Evolutionary conservation across 2,329 filamentous ascomycete genomes (phyloP), one percentile per base, ranked within the genome.

Genomic region (Aspergillus floridensis): DNA sequence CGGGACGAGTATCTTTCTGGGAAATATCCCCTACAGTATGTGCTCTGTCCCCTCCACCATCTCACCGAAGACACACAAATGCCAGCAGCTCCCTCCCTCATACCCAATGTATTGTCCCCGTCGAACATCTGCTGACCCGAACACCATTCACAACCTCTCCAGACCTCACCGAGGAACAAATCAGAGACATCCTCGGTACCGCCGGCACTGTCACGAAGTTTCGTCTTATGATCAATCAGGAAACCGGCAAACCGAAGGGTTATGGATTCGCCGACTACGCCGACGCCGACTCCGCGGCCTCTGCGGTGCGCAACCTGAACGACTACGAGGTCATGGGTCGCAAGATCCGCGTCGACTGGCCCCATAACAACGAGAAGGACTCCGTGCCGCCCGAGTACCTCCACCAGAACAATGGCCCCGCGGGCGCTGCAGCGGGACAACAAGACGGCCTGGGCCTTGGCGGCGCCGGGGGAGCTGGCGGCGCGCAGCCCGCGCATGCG

Each of bases 231-330:
- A 96, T 96, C 77, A 96, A 98, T 79, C 90, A 92, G 56, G 93
- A 98, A 71, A 97, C 93, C 2, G 93, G 93, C 47, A 88, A 92
- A 58, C 93, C 95, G 0, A 98, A 97, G 76, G 95, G 95, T 19
- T 99, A 96, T 74, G 95, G 95, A 38, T 99, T 98, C 70, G 91
- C 93, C 70, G 93, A 98, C 74, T 99, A 96, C 72, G 90, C 92
- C 57, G 95, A 98, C 72, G 88, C 91, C 60, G 93, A 96, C 85
- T 83, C 92, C 26, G 95, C 95, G 32, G 92, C 93, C 41, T 96
- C 92, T 2, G 95, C 95, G 2, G 93, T 98, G 51, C 89, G 93
- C 67, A 98, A 99, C 73, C 81, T 98, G 55, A 96, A 98, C 79
- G 92, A 96, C 75, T 88, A 92, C 78, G 93, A 98, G 74, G 88